Evolutionary conservation across 495 filamentous ascomycete genomes (phyloP).

Genomic region (Daldinia loculata): DNA sequence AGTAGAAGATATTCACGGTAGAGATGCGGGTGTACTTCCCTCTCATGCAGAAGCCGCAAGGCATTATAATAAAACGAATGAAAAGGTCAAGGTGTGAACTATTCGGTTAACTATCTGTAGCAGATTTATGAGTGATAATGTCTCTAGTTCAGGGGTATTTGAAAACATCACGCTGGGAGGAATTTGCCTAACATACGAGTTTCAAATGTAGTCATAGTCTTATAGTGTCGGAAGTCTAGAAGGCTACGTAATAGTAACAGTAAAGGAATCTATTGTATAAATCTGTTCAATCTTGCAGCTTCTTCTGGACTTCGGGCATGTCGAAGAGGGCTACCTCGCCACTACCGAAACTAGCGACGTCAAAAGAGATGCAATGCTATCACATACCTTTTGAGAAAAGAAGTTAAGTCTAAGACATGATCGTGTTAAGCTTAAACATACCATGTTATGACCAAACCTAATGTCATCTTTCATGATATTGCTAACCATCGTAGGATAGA

Average conservation of each 20-base stretch:
- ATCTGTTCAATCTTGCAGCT: not conserved
- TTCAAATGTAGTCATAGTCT: not conserved
- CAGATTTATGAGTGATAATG: not conserved
- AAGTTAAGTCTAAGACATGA: not conserved
- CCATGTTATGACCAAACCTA: not conserved
- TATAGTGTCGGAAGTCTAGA: not conserved
- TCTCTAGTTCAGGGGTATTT: not conserved
- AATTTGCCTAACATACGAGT: not conserved
- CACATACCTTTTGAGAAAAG: not conserved
- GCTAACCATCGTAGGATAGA: not conserved
- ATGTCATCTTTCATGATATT: not conserved
- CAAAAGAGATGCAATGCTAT: not conserved
- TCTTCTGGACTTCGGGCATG: not conserved
- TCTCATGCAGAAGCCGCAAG: not conserved
- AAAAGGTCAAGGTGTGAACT: too few species aligned
- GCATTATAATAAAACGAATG: not conserved
- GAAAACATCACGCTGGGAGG: not conserved
- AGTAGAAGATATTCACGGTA: not conserved
- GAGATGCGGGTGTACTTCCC: too few species aligned
- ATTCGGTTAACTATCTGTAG: not conserved
- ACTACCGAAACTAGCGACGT: not conserved
- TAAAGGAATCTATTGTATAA: not conserved
- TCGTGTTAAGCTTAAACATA: not conserved
- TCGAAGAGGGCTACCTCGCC: not conserved
- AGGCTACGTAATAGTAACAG: not conserved